Conservation (phyloP, 495 filamentous ascomycete genomes). For the Aspergillus funiculosus region DNA sequence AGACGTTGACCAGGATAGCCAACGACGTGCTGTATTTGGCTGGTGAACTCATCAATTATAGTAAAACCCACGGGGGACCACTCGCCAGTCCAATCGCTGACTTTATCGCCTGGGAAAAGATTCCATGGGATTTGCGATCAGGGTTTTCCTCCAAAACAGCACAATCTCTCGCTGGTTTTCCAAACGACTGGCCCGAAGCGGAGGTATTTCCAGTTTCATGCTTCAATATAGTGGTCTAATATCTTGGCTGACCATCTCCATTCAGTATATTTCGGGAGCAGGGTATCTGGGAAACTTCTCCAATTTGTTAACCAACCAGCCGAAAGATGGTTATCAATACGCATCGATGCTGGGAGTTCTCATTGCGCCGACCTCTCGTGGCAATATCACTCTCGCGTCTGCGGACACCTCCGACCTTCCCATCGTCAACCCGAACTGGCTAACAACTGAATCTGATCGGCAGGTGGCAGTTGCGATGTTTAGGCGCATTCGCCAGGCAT, state of each 20-base stretch:
- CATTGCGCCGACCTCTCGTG: constrained; percentile 43
- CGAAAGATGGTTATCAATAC: constrained; percentile 41
- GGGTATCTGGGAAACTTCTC: constrained; percentile 41
- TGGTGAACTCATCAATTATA: constrained; percentile 10
- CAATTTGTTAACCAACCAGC: constrained; percentile 30
- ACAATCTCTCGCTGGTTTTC: constrained; percentile 35
- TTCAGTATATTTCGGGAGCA: constrained; percentile 31
- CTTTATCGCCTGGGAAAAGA: constrained; percentile 47
- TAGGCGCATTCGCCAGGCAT: constrained; percentile 42
- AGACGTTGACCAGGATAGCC: constrained; percentile 26
- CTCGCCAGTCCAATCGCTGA: constrained; percentile 41
- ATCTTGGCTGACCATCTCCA: too few species aligned
- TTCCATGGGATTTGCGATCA: constrained; percentile 20
- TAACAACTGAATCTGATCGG: constrained; percentile 48
- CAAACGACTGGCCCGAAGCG: constrained; percentile 55
- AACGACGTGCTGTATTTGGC: constrained; percentile 15
- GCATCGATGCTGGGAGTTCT: constrained; percentile 40
- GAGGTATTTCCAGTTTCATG: constrained; percentile 32
- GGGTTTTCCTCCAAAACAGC: constrained; percentile 19
- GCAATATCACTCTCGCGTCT: constrained; percentile 48
- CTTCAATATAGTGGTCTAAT: too few species aligned
- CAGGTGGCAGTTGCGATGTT: constrained; percentile 47
- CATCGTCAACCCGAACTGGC: constrained; percentile 52
- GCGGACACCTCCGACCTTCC: constrained; percentile 39
- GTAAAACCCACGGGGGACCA: constrained; percentile 24